phyloP scores from a whole-genome alignment of 768 basidiomycete genomes.

The Auriscalpium microsporum region DNA sequence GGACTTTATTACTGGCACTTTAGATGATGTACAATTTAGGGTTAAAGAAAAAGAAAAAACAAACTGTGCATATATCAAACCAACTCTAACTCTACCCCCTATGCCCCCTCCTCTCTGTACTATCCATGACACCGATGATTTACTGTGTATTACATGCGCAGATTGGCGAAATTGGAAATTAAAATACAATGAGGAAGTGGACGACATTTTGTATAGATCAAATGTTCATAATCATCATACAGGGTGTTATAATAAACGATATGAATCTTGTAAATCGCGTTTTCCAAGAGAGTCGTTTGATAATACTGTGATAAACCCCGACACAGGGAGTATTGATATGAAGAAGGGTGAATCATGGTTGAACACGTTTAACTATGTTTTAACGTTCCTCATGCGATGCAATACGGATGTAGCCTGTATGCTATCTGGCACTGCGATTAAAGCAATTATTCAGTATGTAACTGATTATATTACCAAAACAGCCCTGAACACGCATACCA shows the following conservation, averaged over 20 bases:
- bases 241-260: constrained; percentile 23
- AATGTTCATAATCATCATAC: constrained; percentile 9
- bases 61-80: too few relatives aligned
- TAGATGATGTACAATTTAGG: not conserved
- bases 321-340: constrained; percentile 20
- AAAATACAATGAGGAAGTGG: not conserved
- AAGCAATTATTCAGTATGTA: constrained; percentile 30
- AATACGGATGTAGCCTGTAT: constrained; percentile 31
- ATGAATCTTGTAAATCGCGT: constrained; percentile 22
- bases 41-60: not conserved
- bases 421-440: constrained; percentile 32
- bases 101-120: too few relatives aligned
- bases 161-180: not conserved
- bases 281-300: constrained; percentile 26
- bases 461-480: constrained; percentile 38
- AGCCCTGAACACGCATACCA: constrained; percentile 29
- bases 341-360: constrained; percentile 28
- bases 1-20: not conserved
- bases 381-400: too few relatives aligned
- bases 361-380: constrained; percentile 24
- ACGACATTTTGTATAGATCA: constrained; percentile 3
- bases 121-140: too few relatives aligned
- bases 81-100: too few relatives aligned
- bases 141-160: too few relatives aligned
- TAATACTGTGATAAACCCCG: constrained; percentile 22